phyloP scores from a whole-genome alignment of 306 rosid genomes.

The Psophocarpus tetragonolobus region DNA sequence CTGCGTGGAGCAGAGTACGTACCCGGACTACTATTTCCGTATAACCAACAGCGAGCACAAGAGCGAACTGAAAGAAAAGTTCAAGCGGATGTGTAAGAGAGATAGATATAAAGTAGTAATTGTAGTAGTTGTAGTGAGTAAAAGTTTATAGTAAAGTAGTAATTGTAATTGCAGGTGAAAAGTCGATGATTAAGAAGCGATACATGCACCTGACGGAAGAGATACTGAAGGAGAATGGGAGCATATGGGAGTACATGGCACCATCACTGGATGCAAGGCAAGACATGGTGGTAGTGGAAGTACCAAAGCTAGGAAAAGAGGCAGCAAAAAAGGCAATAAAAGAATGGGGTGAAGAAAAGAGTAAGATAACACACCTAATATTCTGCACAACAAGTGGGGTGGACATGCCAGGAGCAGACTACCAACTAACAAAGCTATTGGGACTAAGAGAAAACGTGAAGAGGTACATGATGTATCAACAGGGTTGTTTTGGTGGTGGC shows the following conservation, averaged over 20 bases:
- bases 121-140: too few relatives aligned
- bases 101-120: too few relatives aligned
- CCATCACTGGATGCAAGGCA: slow-evolving; percentile 45
- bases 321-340: slow-evolving; percentile 42
- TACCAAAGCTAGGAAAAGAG: slow-evolving; percentile 40
- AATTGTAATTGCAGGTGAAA: slow-evolving; percentile 32
- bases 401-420: slow-evolving; percentile 45
- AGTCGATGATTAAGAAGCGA: slow-evolving; percentile 44
- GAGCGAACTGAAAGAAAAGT: too few relatives aligned
- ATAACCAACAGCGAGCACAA: too few relatives aligned
- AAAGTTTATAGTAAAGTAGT: too few relatives aligned
- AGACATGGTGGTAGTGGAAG: slow-evolving; percentile 45
- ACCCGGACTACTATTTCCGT: too few relatives aligned
- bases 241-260: slow-evolving; percentile 39
- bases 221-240: slow-evolving; percentile 31
- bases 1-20: too few relatives aligned
- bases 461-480: slow-evolving; percentile 48
- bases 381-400: slow-evolving; percentile 43
- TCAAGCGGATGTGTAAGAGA: too few relatives aligned
- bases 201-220: slow-evolving; percentile 42
- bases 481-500: too few relatives aligned
- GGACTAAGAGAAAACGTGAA: slow-evolving; percentile 33
- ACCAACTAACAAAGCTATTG: slow-evolving; percentile 38
- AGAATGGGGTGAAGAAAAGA: slow-evolving; percentile 35
- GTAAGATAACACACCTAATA: slow-evolving; percentile 36